Evolutionary conservation across 257 asterid genomes (phyloP).

Genomic region (Leonotis leonurus): DNA sequence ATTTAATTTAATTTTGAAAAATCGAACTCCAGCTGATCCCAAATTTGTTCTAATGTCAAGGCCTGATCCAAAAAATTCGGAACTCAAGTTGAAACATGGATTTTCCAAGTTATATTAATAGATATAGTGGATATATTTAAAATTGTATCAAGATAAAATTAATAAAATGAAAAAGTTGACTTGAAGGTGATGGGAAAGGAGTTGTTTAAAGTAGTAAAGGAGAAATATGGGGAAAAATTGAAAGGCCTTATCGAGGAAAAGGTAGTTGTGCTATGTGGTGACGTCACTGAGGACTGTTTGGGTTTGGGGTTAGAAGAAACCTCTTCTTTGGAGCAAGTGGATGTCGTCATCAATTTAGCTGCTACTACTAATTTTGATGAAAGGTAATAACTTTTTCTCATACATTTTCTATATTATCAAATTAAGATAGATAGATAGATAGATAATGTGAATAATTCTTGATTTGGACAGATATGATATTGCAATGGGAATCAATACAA

Average conservation of each 20-base stretch:
- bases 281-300: constrained; percentile 29
- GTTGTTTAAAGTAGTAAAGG: constrained; percentile 33
- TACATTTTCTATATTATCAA: too few species aligned
- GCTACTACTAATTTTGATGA: constrained; percentile 59
- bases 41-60: too few species aligned
- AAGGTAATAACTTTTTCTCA: constrained; percentile 27
- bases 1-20: too few species aligned
- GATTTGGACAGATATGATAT: constrained; percentile 33
- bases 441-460: not conserved
- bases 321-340: constrained; percentile 26
- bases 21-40: too few species aligned
- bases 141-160: too few species aligned
- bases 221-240: constrained; percentile 32
- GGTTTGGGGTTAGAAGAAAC: constrained; percentile 39
- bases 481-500: constrained; percentile 55
- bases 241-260: constrained; percentile 23
- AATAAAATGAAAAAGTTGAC: too few species aligned
- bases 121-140: too few species aligned
- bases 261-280: constrained; percentile 33
- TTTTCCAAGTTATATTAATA: too few species aligned
- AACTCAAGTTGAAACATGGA: too few species aligned
- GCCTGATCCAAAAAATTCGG: too few species aligned
- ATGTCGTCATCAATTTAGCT: constrained; percentile 48
- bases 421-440: too few species aligned
- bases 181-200: constrained; percentile 40